A percentile compares a stretch with the other conserved stretches of the same genome.
Conservation (phyloP, 345 rosid genomes). For the Capsella bursapastoris region DNA sequence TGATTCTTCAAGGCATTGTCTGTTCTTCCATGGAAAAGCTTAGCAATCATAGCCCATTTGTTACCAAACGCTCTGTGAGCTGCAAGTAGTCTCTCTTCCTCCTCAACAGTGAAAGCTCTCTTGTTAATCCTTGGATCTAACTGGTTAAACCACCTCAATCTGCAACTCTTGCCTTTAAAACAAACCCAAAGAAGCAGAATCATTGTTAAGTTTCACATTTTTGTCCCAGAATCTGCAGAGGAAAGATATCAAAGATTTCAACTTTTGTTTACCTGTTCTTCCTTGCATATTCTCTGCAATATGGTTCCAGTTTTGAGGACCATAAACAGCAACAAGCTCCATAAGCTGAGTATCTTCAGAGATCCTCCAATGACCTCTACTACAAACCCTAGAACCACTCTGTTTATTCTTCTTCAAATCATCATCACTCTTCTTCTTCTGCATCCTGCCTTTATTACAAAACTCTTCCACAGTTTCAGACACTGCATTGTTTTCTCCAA, state of each 20-base stretch:
- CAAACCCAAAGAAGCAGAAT: conserved; percentile 17
- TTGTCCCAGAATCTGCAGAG: not conserved
- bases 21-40: conserved; percentile 67
- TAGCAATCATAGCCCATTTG: conserved; percentile 72
- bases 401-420: conserved; percentile 45
- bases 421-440: conserved; percentile 39
- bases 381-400: conserved; percentile 43
- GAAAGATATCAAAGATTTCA: conserved; percentile 12
- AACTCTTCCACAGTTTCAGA: conserved; percentile 15
- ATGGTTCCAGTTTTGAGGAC: conserved; percentile 95
- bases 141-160: conserved; percentile 95
- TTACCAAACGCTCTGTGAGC: conserved; percentile 68
- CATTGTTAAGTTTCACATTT: not conserved
- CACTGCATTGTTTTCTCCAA: conserved; percentile 39
- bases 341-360: conserved; percentile 41
- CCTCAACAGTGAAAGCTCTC: conserved; percentile 74
- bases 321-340: conserved; percentile 74
- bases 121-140: conserved; percentile 85
- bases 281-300: conserved; percentile 83
- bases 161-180: conserved; percentile 77
- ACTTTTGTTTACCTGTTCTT: conserved; percentile 73
- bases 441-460: conserved; percentile 5
- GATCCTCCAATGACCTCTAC: conserved; percentile 44
- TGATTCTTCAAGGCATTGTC: conserved; percentile 72
- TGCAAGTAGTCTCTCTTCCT: conserved; percentile 66